Evolutionary conservation across 495 filamentous ascomycete genomes (phyloP), one percentile per base, ranked within the genome.

Genomic region (Halenospora varia): DNA sequence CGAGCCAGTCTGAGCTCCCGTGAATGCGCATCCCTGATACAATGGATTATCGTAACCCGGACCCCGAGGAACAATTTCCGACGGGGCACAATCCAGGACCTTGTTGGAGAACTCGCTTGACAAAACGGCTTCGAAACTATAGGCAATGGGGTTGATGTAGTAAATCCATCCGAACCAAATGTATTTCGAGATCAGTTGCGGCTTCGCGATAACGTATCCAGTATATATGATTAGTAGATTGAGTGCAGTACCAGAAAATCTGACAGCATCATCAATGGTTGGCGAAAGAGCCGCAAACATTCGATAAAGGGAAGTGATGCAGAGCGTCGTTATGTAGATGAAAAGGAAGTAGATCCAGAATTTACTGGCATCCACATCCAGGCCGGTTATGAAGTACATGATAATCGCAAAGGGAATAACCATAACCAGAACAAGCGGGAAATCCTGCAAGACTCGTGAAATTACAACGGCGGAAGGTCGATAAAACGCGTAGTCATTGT

Each of bases 401-500:
- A 88, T 75, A 25, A 88, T 72, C 20, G 77, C 75, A 54, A 90
- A 90, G 6, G 85, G 72, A 10, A 80, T 71, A 11, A 85, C 81
- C 73, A 88, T 83, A 17, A 79, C 68, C 24, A 88, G 72, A 19
- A 89, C 69, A 1, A 88, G 67, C 0, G 88, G 88, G 52, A 92
- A 76, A 63, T 92, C 88, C 18, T 82, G 73, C 10, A 90, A 68
- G 10, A 89, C 81, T 48, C 86, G 79, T 11, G 85, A 86, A 47
- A 92, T 79, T 0, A 73, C 72, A 47, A 90, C 84, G 42, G 88
- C 88, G 47, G 86, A 88, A 0, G 88, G 88, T 39, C 86, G 80
- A 66, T 90, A 89, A 70, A 92, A 90, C n/a, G 87, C 87, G 59
- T 88, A 92, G 39, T 86, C 82, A 46, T 82, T 80, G 63, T 89